These are phyloP conservation scores for Senna siamea DNA, from an alignment of 306 rosid species.

Conservation along the genomic window DNA sequence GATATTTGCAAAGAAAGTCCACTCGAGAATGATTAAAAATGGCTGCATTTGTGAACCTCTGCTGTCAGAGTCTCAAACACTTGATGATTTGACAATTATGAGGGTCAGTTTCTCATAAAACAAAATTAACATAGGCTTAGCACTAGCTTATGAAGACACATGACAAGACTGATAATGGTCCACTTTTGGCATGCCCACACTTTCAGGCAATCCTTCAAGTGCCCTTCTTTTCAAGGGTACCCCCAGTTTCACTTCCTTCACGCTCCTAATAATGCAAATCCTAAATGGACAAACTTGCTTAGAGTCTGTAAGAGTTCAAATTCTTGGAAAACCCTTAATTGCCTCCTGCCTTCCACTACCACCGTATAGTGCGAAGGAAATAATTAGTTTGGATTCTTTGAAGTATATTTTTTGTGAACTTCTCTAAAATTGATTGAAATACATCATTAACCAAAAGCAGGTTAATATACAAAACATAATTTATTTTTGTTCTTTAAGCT, in stretches of 20 bases:
- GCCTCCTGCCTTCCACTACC: constrained; percentile 33
- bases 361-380: constrained; percentile 31
- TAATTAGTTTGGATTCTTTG: no score
- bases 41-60: constrained; percentile 37
- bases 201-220: constrained; percentile 25
- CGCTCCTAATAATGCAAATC: constrained; percentile 36
- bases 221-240: neutral
- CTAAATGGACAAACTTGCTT: constrained; percentile 38
- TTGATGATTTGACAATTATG: constrained; percentile 33
- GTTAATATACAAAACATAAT: no score
- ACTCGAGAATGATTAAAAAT: constrained; percentile 31
- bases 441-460: no score
- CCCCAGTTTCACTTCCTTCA: constrained; percentile 26
- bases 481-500: no score
- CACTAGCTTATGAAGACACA: constrained; percentile 15
- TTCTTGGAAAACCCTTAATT: constrained; percentile 28
- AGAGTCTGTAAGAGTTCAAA: constrained; percentile 19
- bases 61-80: constrained; percentile 32
- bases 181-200: constrained; percentile 38
- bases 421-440: no score
- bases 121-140: neutral
- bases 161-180: constrained; percentile 36
- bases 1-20: constrained; percentile 14
- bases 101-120: constrained; percentile 31
- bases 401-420: no score